Percentiles rank a stretch among this genome's conserved stretches.
phyloP scores from a whole-genome alignment of 805 yeast genomes.

The Huiozyma sinensis region DNA sequence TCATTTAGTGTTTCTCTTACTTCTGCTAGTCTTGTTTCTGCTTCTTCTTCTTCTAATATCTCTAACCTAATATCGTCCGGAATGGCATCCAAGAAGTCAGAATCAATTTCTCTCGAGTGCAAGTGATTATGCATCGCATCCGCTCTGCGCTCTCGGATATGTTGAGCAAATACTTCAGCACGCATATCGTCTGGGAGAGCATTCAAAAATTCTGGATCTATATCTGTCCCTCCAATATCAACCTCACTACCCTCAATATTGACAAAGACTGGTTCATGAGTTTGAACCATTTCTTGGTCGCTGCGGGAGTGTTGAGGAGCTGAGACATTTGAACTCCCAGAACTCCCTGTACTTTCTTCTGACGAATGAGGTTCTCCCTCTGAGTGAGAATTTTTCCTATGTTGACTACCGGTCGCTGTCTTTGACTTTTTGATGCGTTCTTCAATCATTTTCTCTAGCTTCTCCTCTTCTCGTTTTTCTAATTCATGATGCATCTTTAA shows the following conservation, averaged over 20 bases:
- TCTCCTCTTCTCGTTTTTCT: conserved; percentile 25
- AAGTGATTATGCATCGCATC: conserved; percentile 37
- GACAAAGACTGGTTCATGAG: conserved; percentile 50
- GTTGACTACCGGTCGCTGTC: background rate
- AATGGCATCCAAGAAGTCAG: conserved; percentile 69
- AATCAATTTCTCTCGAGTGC: conserved; percentile 57
- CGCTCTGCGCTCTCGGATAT: conserved; percentile 62
- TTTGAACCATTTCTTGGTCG: conserved; percentile 1
- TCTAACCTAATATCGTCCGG: conserved; percentile 59
- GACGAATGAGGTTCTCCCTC: background rate
- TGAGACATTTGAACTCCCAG: background rate
- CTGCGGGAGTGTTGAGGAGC: conserved; percentile 9
- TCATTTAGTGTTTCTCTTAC: conserved; percentile 1
- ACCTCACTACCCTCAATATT: conserved; percentile 67
- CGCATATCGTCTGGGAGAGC: conserved; percentile 90
- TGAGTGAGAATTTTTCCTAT: background rate
- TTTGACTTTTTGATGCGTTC: conserved; percentile 14
- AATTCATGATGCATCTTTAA: conserved; percentile 24
- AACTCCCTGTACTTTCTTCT: conserved; percentile 1
- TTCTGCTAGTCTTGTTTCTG: conserved; percentile 16
- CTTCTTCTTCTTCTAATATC: conserved; percentile 45
- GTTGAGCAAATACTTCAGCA: conserved; percentile 83
- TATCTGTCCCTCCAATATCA: conserved; percentile 81
- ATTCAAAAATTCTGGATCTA: conserved; percentile 81
- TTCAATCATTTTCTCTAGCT: conserved; percentile 14